phyloP scores from a whole-genome alignment of 192 early-diverging fungal genomes.

The Gaertneriomyces sp. region DNA sequence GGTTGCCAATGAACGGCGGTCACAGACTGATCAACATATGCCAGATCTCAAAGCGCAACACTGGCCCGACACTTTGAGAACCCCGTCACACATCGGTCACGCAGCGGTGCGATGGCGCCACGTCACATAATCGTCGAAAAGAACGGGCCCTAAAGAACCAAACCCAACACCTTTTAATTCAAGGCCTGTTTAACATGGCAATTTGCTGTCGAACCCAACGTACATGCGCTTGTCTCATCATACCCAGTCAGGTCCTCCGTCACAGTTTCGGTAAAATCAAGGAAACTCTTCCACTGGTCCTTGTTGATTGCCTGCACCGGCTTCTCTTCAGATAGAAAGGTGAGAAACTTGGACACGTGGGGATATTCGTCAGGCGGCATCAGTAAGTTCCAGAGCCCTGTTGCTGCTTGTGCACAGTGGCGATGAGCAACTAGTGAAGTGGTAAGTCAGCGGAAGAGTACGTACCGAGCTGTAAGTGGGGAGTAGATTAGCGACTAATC shows the following conservation, averaged over 20 bases:
- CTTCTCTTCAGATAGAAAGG: slow-evolving; percentile 42
- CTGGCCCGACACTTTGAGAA: too few relatives aligned
- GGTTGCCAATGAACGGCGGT: too few relatives aligned
- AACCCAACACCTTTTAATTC: too few relatives aligned
- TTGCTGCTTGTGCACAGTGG: slow-evolving; percentile 25
- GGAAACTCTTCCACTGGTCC: slow-evolving; percentile 66
- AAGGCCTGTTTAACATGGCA: neutral
- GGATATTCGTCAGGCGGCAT: slow-evolving; percentile 36
- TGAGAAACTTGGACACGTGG: slow-evolving; percentile 47
- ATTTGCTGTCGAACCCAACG: slow-evolving; percentile 12
- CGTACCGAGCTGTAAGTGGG: neutral
- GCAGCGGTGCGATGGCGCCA: slow-evolving; percentile 28
- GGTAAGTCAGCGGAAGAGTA: too few relatives aligned
- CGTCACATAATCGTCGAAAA: slow-evolving; percentile 65
- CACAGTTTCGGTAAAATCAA: slow-evolving; percentile 56
- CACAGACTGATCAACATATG: too few relatives aligned
- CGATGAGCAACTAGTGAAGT: too few relatives aligned
- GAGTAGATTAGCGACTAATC: neutral
- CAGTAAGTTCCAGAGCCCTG: slow-evolving; percentile 51
- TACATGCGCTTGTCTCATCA: slow-evolving; percentile 63
- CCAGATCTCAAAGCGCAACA: too few relatives aligned
- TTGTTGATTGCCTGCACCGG: slow-evolving; percentile 60
- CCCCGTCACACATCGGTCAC: too few relatives aligned
- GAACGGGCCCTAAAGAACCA: slow-evolving; percentile 54
- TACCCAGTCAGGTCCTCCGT: slow-evolving; percentile 50